Percentiles rank a stretch among this genome's conserved stretches.
Evolutionary conservation across 352 stramenopile genomes (phyloP).

Genomic region (Phytopythium aichiense): DNA sequence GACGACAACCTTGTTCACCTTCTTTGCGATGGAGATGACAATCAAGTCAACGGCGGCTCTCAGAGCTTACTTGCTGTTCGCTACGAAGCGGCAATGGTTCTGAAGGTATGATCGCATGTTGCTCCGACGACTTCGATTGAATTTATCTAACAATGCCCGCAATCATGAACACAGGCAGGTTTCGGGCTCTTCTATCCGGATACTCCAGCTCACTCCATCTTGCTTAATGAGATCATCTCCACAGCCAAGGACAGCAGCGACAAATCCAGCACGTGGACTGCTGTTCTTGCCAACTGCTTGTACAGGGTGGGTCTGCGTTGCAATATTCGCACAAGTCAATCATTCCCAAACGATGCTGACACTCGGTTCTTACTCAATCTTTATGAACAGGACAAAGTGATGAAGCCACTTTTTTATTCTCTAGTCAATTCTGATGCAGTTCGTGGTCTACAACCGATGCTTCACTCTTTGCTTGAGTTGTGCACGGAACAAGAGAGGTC

Average conservation of each 20-base stretch:
- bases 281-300: not conserved
- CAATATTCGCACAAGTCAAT: not conserved
- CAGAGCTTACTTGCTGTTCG: not conserved
- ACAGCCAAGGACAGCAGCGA: not conserved
- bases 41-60: not conserved
- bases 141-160: not conserved
- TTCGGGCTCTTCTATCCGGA: slow-evolving; percentile 1
- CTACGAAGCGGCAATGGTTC: slow-evolving; percentile 1
- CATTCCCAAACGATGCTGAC: not conserved
- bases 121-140: not conserved
- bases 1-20: not conserved
- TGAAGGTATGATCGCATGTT: not conserved
- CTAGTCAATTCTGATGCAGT: not conserved
- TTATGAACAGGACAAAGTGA: not conserved
- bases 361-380: not conserved
- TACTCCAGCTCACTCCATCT: not conserved
- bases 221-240: not conserved
- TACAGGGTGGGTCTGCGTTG: not conserved
- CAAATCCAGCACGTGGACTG: not conserved
- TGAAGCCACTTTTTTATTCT: not conserved
- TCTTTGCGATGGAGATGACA: not conserved
- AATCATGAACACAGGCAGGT: not conserved
- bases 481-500: not conserved
- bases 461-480: not conserved
- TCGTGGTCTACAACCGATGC: not conserved